Percentiles rank a stretch among this genome's conserved stretches.
Evolutionary conservation across 202 grass and related monocot genomes (phyloP).

Genomic region (Carex arenaria): DNA sequence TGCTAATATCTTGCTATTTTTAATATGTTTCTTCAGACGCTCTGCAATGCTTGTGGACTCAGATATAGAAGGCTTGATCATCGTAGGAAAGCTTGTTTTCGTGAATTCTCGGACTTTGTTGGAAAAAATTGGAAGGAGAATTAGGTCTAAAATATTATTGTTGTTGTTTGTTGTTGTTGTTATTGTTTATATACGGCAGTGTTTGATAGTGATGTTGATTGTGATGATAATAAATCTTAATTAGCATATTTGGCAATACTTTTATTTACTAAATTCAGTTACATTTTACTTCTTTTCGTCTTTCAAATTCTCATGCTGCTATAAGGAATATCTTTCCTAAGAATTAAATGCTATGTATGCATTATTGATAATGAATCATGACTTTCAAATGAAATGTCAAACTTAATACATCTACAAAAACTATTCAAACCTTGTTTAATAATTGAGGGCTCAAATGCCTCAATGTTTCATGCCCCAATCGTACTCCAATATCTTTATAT

Average conservation of each 20-base stretch:
- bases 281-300: background rate
- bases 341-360: background rate
- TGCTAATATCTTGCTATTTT: background rate
- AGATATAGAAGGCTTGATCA: background rate
- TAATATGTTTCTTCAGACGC: background rate
- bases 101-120: background rate
- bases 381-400: too few species aligned
- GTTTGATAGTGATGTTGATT: background rate
- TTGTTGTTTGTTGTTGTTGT: background rate
- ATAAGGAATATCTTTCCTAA: background rate
- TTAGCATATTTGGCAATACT: background rate
- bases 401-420: too few species aligned
- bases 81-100: background rate
- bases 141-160: background rate
- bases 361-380: too few species aligned
- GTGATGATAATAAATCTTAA: background rate
- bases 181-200: background rate
- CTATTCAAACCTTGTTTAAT: too few species aligned
- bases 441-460: too few species aligned
- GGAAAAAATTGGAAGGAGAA: background rate
- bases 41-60: background rate
- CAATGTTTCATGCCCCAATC: too few species aligned
- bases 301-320: background rate
- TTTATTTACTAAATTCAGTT: background rate
- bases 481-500: too few species aligned